These are phyloP conservation scores for Phalaenopsis hybrid DNA, from an alignment of 116 monocot species.

Conservation along the genomic window DNA sequence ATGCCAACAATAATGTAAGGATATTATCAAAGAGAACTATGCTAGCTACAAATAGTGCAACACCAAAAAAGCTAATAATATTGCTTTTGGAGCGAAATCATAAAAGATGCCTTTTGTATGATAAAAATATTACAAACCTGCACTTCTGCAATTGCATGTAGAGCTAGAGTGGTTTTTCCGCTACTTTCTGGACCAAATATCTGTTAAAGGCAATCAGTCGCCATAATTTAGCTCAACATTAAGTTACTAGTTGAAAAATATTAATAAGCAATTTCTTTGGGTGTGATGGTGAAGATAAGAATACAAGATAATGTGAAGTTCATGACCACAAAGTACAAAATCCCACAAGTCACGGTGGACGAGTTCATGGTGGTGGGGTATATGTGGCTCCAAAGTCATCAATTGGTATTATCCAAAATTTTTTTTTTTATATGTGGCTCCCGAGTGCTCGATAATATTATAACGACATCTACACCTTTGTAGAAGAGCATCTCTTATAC, in stretches of 20 bases:
- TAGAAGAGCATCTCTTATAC: too few species aligned
- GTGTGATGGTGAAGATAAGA: neutral
- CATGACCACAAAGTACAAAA: neutral
- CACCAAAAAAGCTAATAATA: neutral
- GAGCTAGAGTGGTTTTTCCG: slow-evolving; percentile 92
- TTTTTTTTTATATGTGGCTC: too few species aligned
- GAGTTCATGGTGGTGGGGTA: too few species aligned
- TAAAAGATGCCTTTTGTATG: neutral
- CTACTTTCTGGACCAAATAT: slow-evolving; percentile 97
- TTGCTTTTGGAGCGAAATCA: neutral
- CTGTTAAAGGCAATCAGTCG: slow-evolving; percentile 22
- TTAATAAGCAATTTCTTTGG: neutral
- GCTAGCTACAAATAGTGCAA: neutral
- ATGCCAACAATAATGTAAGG: neutral
- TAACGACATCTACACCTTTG: too few species aligned
- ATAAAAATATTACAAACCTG: slow-evolving; percentile 44
- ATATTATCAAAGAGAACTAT: neutral
- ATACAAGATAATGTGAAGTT: neutral
- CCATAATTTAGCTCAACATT: slow-evolving; percentile 11
- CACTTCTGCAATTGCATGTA: slow-evolving; percentile 97
- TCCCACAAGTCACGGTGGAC: neutral
- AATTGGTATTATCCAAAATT: too few species aligned
- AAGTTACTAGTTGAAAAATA: neutral
- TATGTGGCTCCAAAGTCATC: too few species aligned
- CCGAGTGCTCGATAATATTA: too few species aligned